A percentile compares a stretch with the other conserved stretches of the same genome.
Evolutionary conservation across 2,329 filamentous ascomycete genomes (phyloP).

Genomic region (Aschersonia sp.): DNA sequence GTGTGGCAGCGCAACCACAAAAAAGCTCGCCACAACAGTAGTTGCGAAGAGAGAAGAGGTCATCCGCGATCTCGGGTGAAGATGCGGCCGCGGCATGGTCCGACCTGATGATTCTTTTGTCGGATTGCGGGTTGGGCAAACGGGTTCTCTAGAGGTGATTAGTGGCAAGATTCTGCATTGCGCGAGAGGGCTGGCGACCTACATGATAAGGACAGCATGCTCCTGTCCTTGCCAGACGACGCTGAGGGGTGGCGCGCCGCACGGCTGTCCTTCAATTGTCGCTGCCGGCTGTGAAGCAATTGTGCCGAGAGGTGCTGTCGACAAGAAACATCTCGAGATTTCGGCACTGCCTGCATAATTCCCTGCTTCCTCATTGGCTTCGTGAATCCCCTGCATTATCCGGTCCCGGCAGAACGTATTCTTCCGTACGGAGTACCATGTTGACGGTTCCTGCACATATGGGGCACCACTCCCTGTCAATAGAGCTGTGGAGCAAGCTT

Average conservation of each 20-base stretch:
- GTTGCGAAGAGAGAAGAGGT: slow-evolving; percentile 90
- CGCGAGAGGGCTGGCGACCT: slow-evolving; percentile 3
- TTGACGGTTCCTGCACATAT: too few species aligned
- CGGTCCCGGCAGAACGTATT: too few species aligned
- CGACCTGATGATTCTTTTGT: slow-evolving; percentile 1
- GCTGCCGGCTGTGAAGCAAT: not conserved
- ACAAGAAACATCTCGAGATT: too few species aligned
- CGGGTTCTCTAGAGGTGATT: slow-evolving; percentile 1
- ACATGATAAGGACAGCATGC: slow-evolving; percentile 9
- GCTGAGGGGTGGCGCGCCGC: not conserved
- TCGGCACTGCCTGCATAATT: too few species aligned
- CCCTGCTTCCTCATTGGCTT: too few species aligned
- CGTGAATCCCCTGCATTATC: too few species aligned
- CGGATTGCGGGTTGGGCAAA: slow-evolving; percentile 1
- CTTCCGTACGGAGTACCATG: too few species aligned
- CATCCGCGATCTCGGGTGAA: slow-evolving; percentile 85
- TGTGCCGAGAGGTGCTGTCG: too few species aligned
- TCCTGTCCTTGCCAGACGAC: not conserved
- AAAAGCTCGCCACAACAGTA: slow-evolving; percentile 79
- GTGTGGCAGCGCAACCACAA: slow-evolving; percentile 85
- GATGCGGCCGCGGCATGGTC: slow-evolving; percentile 68
- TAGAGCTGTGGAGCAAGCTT: too few species aligned
- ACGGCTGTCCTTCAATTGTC: not conserved
- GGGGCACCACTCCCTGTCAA: too few species aligned
- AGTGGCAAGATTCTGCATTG: not conserved